Conservation (phyloP, 2,329 filamentous ascomycete genomes). For the Fusarium proliferatum region DNA sequence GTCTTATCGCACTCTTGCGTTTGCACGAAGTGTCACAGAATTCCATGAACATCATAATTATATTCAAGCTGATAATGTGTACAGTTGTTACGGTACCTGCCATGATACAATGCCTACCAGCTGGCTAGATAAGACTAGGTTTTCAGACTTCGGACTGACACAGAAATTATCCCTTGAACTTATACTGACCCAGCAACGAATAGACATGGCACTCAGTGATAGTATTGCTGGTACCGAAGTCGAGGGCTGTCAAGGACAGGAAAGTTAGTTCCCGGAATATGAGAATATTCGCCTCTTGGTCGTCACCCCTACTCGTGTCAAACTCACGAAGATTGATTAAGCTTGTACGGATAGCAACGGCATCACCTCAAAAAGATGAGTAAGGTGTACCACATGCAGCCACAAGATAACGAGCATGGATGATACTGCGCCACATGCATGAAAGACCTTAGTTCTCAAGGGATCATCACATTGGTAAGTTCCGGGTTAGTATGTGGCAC, state of each 20-base stretch:
- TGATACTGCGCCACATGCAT: conserved; percentile 23
- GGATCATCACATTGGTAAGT: background rate
- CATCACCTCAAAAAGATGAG: background rate
- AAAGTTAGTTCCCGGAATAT: background rate
- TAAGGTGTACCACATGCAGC: conserved; percentile 4
- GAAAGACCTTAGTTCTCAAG: conserved; percentile 1
- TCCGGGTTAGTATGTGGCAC: background rate
- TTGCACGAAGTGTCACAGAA: no score
- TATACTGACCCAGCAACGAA: background rate
- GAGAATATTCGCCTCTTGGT: background rate
- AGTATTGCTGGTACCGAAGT: background rate
- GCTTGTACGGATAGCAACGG: background rate
- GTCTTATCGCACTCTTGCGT: background rate
- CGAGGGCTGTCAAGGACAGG: background rate
- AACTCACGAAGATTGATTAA: conserved; percentile 6
- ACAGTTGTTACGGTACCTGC: background rate
- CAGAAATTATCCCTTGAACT: background rate
- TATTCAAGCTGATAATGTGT: background rate
- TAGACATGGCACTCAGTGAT: background rate
- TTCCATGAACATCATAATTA: background rate
- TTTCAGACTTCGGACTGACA: background rate
- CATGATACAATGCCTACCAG: background rate
- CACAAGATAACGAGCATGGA: conserved; percentile 16
- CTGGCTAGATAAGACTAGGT: background rate
- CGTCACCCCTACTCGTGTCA: conserved; percentile 28